A percentile compares a stretch with the other conserved stretches of the same genome.
These are phyloP conservation scores for Nemania serpens DNA, from an alignment of 2,329 filamentous ascomycete species.

Conservation along the genomic window DNA sequence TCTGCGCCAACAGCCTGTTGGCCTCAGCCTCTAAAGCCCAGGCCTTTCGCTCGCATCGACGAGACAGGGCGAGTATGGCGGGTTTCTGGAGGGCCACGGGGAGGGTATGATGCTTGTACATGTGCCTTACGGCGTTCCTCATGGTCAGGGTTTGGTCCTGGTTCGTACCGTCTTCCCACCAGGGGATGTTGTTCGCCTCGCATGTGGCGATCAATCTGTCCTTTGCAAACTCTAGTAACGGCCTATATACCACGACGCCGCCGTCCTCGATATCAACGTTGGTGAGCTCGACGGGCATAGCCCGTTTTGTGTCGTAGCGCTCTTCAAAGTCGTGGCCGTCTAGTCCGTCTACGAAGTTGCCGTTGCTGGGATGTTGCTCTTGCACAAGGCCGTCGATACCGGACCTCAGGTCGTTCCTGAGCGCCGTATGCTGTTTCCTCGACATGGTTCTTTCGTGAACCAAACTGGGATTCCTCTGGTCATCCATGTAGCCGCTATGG, in stretches of 20 bases:
- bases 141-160: slow-evolving; percentile 73
- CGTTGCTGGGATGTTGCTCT: slow-evolving; percentile 28
- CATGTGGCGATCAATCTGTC: slow-evolving; percentile 76
- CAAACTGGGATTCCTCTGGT: slow-evolving; percentile 46
- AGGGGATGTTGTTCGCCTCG: slow-evolving; percentile 65
- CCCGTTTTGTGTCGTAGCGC: slow-evolving; percentile 19
- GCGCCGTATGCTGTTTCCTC: slow-evolving; percentile 27
- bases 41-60: slow-evolving; percentile 53
- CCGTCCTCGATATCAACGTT: slow-evolving; percentile 60
- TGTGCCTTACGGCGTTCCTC: slow-evolving; percentile 78
- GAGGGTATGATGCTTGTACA: slow-evolving; percentile 62
- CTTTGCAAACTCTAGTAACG: slow-evolving; percentile 73
- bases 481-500: slow-evolving; percentile 63
- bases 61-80: slow-evolving; percentile 65
- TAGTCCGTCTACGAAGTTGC: slow-evolving; percentile 12
- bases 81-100: slow-evolving; percentile 72
- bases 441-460: slow-evolving; percentile 45
- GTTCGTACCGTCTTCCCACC: slow-evolving; percentile 89
- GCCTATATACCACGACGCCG: slow-evolving; percentile 70
- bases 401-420: slow-evolving; percentile 36
- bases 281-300: slow-evolving; percentile 17
- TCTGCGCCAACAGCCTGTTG: slow-evolving; percentile 55
- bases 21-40: slow-evolving; percentile 56
- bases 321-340: slow-evolving; percentile 34
- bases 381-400: slow-evolving; percentile 28